Base-by-base conservation (phyloP, 371 early-diverging fungal genomes). In the Lichtheimia hyalospora region DNA sequence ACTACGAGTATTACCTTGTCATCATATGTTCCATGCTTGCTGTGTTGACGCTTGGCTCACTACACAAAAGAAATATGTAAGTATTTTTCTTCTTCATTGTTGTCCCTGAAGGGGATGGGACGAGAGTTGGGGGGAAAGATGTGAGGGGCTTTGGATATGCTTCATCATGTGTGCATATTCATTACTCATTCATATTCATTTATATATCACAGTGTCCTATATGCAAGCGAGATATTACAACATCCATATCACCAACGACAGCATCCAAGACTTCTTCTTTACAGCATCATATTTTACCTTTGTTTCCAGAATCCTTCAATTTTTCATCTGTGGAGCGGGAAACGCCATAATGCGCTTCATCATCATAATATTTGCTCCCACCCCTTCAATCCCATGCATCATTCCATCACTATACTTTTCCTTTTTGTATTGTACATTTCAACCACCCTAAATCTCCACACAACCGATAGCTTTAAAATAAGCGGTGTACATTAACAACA, bases 21-120 rank as follows among this genome's bases (percentile, higher is more conserved):
- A 75, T 27, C 99, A 99, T 70, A 83, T 83, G 52, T 99, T 93
- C 71, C 99, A 99, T 68, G 77, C 84, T 42, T 77, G 75, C 5
- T 99, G 99, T 74, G 90, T 98, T 39, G 97, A 96, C 60, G 84
- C 82, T 28, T 92, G 92, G 92, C 78, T 92, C 18, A 91, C 89
- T 1, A 90, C 88, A 0, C 80, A 88, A 60, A 91, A 92, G 75
- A 88, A 84, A 71, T 88, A 89, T 74, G 86, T 85, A 80, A 73
- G 86, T 74, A 16, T 40, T 5, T 4, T 24, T 24, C 21, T 23
- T 24, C 2, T 34, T 34, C 34, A 34, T 34, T 34, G 34, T 34
- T 34, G 34, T 34, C 5, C 34, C 34, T 34, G 34, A 34, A 34
- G 10, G 34, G 34, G 34, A 28, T 3, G 28, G 25, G 25, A 28